These are phyloP conservation scores for Nematodospora anomalae DNA, from an alignment of 1,139 yeast species.

Conservation along the genomic window DNA sequence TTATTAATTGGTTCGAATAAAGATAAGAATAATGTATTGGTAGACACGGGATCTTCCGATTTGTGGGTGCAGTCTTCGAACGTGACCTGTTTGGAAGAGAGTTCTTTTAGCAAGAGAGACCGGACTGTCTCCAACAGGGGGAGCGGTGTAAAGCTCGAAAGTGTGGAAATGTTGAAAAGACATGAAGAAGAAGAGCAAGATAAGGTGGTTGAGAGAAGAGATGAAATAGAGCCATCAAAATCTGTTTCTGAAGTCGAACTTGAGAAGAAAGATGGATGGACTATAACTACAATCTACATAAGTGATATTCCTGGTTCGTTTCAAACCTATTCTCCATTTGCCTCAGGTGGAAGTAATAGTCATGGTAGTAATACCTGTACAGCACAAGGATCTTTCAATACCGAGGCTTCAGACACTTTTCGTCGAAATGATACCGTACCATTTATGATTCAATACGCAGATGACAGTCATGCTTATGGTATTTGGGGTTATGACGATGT, in stretches of 20 bases:
- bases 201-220: no score
- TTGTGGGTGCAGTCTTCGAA: constrained; percentile 45
- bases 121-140: background rate
- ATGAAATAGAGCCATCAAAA: background rate
- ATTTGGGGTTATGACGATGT: constrained; percentile 52
- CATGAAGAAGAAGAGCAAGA: background rate
- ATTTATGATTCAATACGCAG: constrained; percentile 59
- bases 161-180: background rate
- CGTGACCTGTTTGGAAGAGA: constrained; percentile 23
- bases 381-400: constrained; percentile 38
- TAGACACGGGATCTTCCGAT: constrained; percentile 51
- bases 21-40: constrained; percentile 32
- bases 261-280: no score
- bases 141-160: background rate
- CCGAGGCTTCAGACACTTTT: constrained; percentile 32
- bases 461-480: constrained; percentile 59
- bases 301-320: constrained; percentile 10
- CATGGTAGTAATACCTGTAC: constrained; percentile 28
- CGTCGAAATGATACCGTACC: constrained; percentile 31
- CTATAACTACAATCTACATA: constrained; percentile 10
- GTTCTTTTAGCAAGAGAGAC: background rate
- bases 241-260: no score
- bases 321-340: constrained; percentile 6
- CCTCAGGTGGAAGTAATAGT: constrained; percentile 11
- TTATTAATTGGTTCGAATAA: constrained; percentile 36